Percentiles rank a stretch among this genome's conserved stretches.
phyloP scores from a whole-genome alignment of 2,329 filamentous ascomycete genomes.

The Colletotrichum melonis region DNA sequence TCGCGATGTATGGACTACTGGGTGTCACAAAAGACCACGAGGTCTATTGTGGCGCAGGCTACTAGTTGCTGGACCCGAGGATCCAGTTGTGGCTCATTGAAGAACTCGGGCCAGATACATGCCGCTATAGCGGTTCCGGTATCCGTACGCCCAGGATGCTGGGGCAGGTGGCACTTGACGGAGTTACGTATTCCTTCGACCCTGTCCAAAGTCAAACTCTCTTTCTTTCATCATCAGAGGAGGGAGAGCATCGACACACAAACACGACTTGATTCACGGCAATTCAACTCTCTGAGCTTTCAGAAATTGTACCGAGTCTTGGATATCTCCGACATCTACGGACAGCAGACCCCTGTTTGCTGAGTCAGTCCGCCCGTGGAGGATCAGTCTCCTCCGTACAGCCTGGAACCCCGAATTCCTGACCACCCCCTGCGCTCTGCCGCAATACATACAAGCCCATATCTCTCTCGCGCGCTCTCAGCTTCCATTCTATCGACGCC shows the following conservation, averaged over 20 bases:
- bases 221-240: slow-evolving; percentile 29
- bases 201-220: slow-evolving; percentile 25
- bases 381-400: not conserved
- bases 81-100: not conserved
- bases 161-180: slow-evolving; percentile 9
- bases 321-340: not conserved
- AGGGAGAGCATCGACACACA: not conserved
- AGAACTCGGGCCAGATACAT: not conserved
- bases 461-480: slow-evolving; percentile 6
- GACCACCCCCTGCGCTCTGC: not conserved
- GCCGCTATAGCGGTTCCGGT: not conserved
- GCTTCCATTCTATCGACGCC: slow-evolving; percentile 5
- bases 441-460: no score
- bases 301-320: not conserved
- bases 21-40: not conserved
- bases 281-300: not conserved
- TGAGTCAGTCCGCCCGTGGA: slow-evolving; percentile 22
- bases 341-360: slow-evolving; percentile 16
- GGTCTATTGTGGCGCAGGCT: slow-evolving; percentile 22
- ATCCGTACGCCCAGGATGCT: not conserved
- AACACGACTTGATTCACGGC: not conserved
- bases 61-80: not conserved
- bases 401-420: slow-evolving; percentile 11
- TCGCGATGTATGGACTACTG: not conserved
- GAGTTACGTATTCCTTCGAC: slow-evolving; percentile 20